Conservation (phyloP, 208 protist species). For the Trypanosoma rangeli region DNA sequence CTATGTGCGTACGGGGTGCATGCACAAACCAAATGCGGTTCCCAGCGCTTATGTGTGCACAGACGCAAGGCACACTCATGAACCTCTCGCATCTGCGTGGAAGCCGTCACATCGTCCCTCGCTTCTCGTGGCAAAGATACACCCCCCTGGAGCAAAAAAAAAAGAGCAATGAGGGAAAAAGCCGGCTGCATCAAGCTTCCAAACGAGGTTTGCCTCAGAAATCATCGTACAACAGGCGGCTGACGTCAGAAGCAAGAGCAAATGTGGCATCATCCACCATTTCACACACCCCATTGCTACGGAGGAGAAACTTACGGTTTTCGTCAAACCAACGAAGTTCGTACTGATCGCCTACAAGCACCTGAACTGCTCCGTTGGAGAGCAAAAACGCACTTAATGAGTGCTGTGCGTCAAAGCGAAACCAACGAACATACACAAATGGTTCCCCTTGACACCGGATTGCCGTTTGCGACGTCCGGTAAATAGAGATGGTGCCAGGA, state of each 20-base stretch:
- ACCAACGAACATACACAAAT: constrained; percentile 88
- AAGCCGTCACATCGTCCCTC: neutral
- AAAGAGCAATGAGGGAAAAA: constrained; percentile 13
- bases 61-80: constrained; percentile 9
- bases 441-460: constrained; percentile 64
- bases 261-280: constrained; percentile 72
- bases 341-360: constrained; percentile 78
- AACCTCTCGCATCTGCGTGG: neutral
- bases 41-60: too few relatives aligned
- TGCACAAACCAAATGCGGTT: too few relatives aligned
- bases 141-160: constrained; percentile 7
- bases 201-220: constrained; percentile 26
- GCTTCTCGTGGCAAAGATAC: too few relatives aligned
- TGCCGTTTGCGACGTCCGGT: constrained; percentile 67
- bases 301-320: constrained; percentile 76
- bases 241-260: constrained; percentile 55
- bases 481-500: constrained; percentile 79
- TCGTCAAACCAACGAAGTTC: constrained; percentile 89
- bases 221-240: constrained; percentile 67
- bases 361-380: constrained; percentile 82
- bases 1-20: too few relatives aligned
- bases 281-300: constrained; percentile 85
- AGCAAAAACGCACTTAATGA: constrained; percentile 78
- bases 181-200: neutral
- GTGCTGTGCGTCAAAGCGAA: constrained; percentile 74